Base-by-base conservation (phyloP, 2,329 filamentous ascomycete genomes). In the Bipolaris gigantea region DNA sequence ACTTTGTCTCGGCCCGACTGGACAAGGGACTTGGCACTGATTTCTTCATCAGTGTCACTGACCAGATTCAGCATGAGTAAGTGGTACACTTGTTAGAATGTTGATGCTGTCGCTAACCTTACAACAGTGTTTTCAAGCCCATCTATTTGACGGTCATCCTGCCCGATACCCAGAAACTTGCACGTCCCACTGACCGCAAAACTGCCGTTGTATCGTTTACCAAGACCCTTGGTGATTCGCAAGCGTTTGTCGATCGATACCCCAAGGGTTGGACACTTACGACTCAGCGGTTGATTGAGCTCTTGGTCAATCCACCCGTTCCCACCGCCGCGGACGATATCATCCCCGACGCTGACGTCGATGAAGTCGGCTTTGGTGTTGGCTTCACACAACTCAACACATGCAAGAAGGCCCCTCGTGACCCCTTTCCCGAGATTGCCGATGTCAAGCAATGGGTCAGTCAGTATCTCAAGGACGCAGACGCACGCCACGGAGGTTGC, bases 371-470 rank as follows among this genome's bases (percentile, higher is more conserved):
- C 25, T 99, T 99, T 69, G 94, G 94, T 23, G 87, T 97, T 61
- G 93, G 92, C 8, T 99, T 96, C 76, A 97, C 94, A 0, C 88
- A 90, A 30, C 83, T 99, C 59, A 96, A 93, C 77, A 97, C 93
- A 0, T 94, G 93, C 78, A 90, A 88, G 73, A 86, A 86, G 55
- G 79, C 85, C 4, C 77, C 84, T 1, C 82, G 81, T 47, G 94
- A 97, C 72, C 89, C 92, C 18, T 97, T 92, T 80, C 89, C 92
- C 0, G 89, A 97, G 57, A 86, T 96, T 13, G 83, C 85, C 5
- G 87, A 92, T 50, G 89, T 91, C 48, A 89, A 88, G 72, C 74
- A 71, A 9, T 99, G 93, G 93, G 92, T 96, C n/a, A 82, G 89
- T 51, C 78, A 83, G 60, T 92, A 90, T 71, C 78, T 97, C 69